phyloP scores from a whole-genome alignment of 1,284 basidiomycete species.

The Pyrrhoderma noxium region DNA sequence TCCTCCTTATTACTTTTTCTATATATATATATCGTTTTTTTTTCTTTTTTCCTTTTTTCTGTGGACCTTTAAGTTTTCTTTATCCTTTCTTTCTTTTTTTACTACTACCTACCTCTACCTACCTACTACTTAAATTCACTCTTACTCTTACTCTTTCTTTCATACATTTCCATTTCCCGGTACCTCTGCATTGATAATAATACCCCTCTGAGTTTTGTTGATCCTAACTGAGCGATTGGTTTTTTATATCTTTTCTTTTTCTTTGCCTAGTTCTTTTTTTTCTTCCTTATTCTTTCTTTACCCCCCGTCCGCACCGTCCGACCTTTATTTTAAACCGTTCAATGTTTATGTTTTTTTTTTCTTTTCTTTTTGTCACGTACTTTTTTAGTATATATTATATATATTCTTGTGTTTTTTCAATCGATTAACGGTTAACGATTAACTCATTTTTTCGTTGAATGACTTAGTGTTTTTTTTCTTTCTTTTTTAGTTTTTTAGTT shows the following conservation, averaged over 20 bases:
- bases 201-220: too few relatives aligned
- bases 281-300: background rate
- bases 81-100: conserved; percentile 3
- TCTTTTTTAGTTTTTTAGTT: too few relatives aligned
- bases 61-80: conserved; percentile 2
- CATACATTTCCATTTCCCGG: background rate
- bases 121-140: conserved; percentile 4
- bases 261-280: background rate
- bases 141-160: conserved; percentile 4
- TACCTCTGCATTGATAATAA: conserved; percentile 3
- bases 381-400: too few relatives aligned
- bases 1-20: too few relatives aligned
- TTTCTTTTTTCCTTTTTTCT: conserved; percentile 5
- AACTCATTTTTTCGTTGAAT: too few relatives aligned
- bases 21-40: conserved; percentile 12
- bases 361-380: too few relatives aligned
- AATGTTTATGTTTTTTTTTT: too few relatives aligned
- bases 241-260: background rate
- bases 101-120: conserved; percentile 1
- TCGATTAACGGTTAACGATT: too few relatives aligned
- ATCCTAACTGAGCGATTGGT: background rate
- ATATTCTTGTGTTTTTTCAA: too few relatives aligned
- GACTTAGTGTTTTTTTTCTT: too few relatives aligned
- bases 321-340: too few relatives aligned
- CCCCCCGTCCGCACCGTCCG: background rate